These are phyloP conservation scores for Echites panduratus DNA, from an alignment of 257 asterid genomes.

Conservation along the genomic window DNA sequence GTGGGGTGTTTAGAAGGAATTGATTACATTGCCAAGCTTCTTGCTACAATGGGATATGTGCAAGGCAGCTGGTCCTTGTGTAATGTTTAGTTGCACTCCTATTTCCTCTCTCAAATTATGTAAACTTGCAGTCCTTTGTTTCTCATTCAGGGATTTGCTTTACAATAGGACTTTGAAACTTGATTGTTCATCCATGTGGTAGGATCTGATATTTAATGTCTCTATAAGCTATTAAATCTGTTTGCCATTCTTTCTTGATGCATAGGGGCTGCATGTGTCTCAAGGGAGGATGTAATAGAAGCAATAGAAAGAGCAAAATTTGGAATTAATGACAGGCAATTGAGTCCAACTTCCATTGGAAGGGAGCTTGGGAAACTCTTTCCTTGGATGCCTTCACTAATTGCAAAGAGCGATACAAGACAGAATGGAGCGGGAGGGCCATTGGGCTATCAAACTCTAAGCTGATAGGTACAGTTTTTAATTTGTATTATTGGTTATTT, in stretches of 20 bases:
- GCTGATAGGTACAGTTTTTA: constrained; percentile 28
- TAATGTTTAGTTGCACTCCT: background rate
- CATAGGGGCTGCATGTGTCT: constrained; percentile 70
- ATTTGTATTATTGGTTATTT: background rate
- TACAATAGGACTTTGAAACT: background rate
- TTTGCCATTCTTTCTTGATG: constrained; percentile 6
- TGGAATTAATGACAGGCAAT: constrained; percentile 61
- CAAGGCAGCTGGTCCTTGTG: background rate
- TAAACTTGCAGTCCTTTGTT: background rate
- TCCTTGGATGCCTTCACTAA: constrained; percentile 87
- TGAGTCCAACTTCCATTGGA: constrained; percentile 36
- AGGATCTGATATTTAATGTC: background rate
- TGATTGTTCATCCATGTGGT: background rate
- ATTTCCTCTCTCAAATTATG: background rate
- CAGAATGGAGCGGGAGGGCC: constrained; percentile 49
- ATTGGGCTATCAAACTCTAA: constrained; percentile 73
- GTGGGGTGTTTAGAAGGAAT: background rate
- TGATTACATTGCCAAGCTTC: background rate
- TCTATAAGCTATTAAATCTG: background rate
- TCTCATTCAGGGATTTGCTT: background rate
- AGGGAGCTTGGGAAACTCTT: constrained; percentile 71
- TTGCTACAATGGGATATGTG: background rate
- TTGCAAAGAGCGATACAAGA: constrained; percentile 39
- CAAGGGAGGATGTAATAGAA: constrained; percentile 91
- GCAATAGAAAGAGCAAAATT: constrained; percentile 89